Base-by-base conservation (phyloP, 345 rosid genomes). In the Salix purpurea region DNA sequence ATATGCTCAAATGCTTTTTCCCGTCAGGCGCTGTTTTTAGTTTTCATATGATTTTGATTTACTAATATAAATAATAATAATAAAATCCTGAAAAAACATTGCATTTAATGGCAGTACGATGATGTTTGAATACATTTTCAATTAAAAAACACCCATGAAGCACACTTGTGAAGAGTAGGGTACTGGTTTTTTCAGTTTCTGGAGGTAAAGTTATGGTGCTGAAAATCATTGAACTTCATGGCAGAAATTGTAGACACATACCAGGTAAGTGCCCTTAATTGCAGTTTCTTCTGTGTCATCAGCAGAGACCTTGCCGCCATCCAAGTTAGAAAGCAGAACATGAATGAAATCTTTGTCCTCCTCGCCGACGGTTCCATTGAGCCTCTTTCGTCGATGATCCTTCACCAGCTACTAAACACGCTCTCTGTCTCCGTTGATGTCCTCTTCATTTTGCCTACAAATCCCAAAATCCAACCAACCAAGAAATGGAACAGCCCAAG, bases 381-480 rank as follows among this genome's bases (percentile, higher is more conserved):
- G 37, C 74, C 79, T 78, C 71, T 76, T 77, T 56, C 61, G 70
- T 23, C 83, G 62, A 80, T 86, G 90, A 56, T 72, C 85, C 2
- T 78, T 50, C 21, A 87, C 75, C 30, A 28, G 30, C 30, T 28
- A 28, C 30, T 28, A 28, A 28, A 28, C 30, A 28, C 30, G 30
- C 30, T 28, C 30, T 28, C 30, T 28, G 0, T 28, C 2, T 28
- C 30, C 64, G 37, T 65, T 19, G 87, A 81, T 21, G 75, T 76
- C 77, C 67, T 78, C 74, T 80, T 80, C 87, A 82, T 85, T 60
- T 75, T 40, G 26, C 74, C 67, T 19, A 61, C 64, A 39, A 73
- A 65, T 65, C 85, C 85, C 48, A 39, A 0, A 56, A 77, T 85
- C 87, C 60, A 80, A 21, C 82, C 87, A 80, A 6, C 87, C 83